These are phyloP conservation scores for Niveomyces coronatus DNA, from an alignment of 2,329 filamentous ascomycete species.

Conservation along the genomic window DNA sequence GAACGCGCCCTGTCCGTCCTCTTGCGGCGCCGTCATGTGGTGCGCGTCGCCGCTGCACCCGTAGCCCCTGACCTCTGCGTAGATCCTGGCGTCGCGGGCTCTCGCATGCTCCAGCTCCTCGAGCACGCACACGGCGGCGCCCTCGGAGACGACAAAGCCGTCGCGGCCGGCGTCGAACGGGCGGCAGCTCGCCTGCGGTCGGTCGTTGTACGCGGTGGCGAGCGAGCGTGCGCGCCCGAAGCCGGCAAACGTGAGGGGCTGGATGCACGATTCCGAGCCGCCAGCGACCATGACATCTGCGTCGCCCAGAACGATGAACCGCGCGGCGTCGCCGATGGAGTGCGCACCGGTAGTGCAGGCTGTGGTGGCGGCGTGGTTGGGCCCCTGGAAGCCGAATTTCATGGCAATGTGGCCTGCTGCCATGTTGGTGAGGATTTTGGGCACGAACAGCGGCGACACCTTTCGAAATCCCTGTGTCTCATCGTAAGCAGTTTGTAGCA, in stretches of 20 bases:
- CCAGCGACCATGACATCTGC: conserved; percentile 96
- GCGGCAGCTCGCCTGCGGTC: conserved; percentile 61
- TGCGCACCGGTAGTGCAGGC: conserved; percentile 95
- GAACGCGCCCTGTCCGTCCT: conserved; percentile 71
- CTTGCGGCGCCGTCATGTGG: conserved; percentile 84
- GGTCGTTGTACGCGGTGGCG: conserved; percentile 68
- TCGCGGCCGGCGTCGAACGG: conserved; percentile 74
- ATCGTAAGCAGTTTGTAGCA: not conserved
- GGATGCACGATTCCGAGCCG: conserved; percentile 88
- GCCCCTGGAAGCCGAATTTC: conserved; percentile 78
- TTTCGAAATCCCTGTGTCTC: conserved; percentile 69
- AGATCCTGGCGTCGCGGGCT: conserved; percentile 66
- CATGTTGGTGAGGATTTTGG: conserved; percentile 86
- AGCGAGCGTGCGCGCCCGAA: conserved; percentile 84
- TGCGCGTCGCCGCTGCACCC: conserved; percentile 84
- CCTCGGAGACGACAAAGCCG: conserved; percentile 91
- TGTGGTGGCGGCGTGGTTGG: conserved; percentile 86
- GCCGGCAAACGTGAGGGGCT: conserved; percentile 84
- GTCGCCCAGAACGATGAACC: conserved; percentile 84
- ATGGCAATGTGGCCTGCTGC: conserved; percentile 93
- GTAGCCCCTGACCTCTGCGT: conserved; percentile 83
- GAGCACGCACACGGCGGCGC: conserved; percentile 75
- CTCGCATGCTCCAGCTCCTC: conserved; percentile 88
- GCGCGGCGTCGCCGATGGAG: conserved; percentile 85
- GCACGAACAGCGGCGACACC: conserved; percentile 88